A percentile compares a stretch with the other conserved stretches of the same genome.
Conservation (phyloP, 768 basidiomycete species). For the Boletus rubescentipes region DNA sequence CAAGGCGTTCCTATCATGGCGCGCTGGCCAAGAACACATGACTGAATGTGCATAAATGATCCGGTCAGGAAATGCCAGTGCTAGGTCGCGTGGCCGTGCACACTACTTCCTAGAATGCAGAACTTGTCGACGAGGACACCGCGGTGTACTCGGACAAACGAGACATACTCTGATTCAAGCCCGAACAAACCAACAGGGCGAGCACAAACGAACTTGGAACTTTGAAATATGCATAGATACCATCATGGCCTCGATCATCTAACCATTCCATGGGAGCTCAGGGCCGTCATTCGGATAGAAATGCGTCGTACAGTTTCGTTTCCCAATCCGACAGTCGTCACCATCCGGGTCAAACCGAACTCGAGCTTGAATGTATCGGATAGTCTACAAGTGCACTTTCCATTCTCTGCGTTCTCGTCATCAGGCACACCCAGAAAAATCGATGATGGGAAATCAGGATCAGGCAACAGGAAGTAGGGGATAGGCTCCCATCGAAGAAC, state of each 20-base stretch:
- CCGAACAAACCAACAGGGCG: background rate
- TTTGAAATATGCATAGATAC: background rate
- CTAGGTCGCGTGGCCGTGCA: background rate
- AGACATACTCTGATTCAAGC: background rate
- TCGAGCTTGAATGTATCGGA: background rate
- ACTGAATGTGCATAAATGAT: background rate
- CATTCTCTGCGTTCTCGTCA: background rate
- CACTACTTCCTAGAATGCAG: background rate
- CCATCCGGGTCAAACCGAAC: background rate
- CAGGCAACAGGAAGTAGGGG: background rate
- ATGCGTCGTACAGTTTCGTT: background rate
- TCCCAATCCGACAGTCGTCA: background rate
- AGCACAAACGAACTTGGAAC: background rate
- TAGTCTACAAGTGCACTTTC: background rate
- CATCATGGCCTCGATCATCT: background rate
- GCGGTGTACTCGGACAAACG: background rate
- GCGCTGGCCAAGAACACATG: background rate
- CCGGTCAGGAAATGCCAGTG: conserved; percentile 4
- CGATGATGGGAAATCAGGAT: background rate
- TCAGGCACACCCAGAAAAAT: background rate
- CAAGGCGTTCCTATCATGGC: background rate
- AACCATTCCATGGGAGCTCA: background rate
- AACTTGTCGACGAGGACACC: background rate
- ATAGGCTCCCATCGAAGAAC: background rate
- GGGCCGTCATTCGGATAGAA: background rate